These are phyloP conservation scores for Mrakia blollopis DNA, from an alignment of 768 basidiomycete genomes.

Conservation along the genomic window DNA sequence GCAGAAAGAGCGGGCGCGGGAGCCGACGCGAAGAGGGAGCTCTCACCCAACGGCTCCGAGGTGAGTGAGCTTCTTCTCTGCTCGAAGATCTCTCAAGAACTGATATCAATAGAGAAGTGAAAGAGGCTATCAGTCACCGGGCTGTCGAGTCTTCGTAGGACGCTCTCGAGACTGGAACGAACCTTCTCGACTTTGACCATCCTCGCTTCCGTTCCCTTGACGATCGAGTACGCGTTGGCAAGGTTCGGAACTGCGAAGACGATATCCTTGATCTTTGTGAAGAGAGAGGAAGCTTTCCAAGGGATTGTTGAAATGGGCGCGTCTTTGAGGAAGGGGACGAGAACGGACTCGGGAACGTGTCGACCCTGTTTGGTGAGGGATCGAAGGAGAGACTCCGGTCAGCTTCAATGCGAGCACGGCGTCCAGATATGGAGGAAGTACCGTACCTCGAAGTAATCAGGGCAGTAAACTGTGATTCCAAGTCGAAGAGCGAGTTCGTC, in stretches of 20 bases:
- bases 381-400: neutral
- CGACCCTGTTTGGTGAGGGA: neutral
- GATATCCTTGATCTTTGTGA: neutral
- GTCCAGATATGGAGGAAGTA: neutral
- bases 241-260: neutral
- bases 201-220: neutral
- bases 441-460: constrained; percentile 8
- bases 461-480: neutral
- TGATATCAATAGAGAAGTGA: neutral
- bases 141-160: neutral
- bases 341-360: neutral
- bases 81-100: constrained; percentile 1
- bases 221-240: neutral
- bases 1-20: neutral
- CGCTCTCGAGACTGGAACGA: neutral
- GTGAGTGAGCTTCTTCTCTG: constrained; percentile 4
- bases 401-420: too few relatives aligned
- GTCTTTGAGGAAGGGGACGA: constrained; percentile 6
- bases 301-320: neutral
- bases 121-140: neutral
- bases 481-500: neutral
- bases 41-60: neutral
- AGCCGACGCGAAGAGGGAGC: neutral
- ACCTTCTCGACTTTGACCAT: constrained; percentile 6
- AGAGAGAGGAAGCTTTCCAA: neutral